Conservation (phyloP, 1,139 yeast genomes). For the Lodderomyces margitis region DNA sequence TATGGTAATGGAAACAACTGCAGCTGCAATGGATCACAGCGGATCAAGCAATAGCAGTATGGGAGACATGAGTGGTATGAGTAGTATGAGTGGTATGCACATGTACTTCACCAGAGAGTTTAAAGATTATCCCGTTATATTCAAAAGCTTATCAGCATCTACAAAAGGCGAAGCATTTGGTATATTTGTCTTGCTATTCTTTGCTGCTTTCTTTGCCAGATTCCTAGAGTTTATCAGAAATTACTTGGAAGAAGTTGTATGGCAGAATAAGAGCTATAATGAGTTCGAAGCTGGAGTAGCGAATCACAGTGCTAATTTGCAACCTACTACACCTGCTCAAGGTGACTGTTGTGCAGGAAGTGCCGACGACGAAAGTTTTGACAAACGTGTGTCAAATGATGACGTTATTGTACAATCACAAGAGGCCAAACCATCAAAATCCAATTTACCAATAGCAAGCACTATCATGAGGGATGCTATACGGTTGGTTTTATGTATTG, state of each 20-base stretch:
- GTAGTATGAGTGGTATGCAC: constrained; percentile 43
- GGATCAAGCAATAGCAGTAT: neutral
- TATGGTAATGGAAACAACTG: constrained; percentile 12
- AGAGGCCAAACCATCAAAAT: constrained; percentile 1
- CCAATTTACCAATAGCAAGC: constrained; percentile 21
- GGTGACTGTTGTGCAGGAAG: constrained; percentile 2
- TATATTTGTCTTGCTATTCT: constrained; percentile 59
- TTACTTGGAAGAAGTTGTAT: constrained; percentile 66
- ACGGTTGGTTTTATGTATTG: constrained; percentile 53
- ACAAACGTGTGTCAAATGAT: constrained; percentile 6
- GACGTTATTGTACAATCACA: constrained; percentile 7
- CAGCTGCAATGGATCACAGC: constrained; percentile 7
- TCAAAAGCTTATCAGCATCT: constrained; percentile 50
- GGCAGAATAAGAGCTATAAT: constrained; percentile 40
- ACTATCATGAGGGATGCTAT: constrained; percentile 50
- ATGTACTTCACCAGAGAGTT: constrained; percentile 53
- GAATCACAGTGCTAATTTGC: constrained; percentile 10
- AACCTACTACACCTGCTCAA: constrained; percentile 3
- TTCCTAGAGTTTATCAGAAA: constrained; percentile 57
- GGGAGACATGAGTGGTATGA: constrained; percentile 14
- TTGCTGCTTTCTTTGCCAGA: constrained; percentile 55
- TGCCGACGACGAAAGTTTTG: constrained; percentile 3
- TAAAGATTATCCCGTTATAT: constrained; percentile 58
- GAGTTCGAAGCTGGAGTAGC: constrained; percentile 14
- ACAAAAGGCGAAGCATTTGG: constrained; percentile 67